Evolutionary conservation across 1,284 basidiomycete genomes (phyloP).

Genomic region (Agroathelia rolfsii): DNA sequence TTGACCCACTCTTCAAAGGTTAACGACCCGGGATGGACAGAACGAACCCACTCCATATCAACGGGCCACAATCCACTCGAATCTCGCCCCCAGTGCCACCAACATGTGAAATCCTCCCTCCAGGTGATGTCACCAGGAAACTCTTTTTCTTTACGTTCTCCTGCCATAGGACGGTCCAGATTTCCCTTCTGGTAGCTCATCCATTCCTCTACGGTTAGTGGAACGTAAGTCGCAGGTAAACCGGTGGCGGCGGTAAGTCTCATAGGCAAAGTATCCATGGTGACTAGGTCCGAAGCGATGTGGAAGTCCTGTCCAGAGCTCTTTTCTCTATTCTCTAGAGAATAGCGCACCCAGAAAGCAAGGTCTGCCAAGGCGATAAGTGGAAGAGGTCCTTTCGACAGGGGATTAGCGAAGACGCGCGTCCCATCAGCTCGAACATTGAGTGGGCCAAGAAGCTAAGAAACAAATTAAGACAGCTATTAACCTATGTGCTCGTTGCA

Average conservation of each 20-base stretch:
- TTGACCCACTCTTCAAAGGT: slow-evolving; percentile 19
- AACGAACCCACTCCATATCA: slow-evolving; percentile 33
- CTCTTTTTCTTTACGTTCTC: slow-evolving; percentile 18
- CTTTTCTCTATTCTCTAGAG: slow-evolving; percentile 15
- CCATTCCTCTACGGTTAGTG: slow-evolving; percentile 31
- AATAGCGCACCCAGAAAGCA: slow-evolving; percentile 19
- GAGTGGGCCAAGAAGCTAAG: slow-evolving; percentile 18
- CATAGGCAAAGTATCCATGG: slow-evolving; percentile 31
- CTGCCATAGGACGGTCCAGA: slow-evolving; percentile 25
- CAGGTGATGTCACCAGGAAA: slow-evolving; percentile 27
- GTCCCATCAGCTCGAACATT: slow-evolving; percentile 17
- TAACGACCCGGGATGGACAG: slow-evolving; percentile 23
- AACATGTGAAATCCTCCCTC: slow-evolving; percentile 30
- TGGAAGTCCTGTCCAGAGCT: slow-evolving; percentile 14
- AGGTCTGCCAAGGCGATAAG: slow-evolving; percentile 18
- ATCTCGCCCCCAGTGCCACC: slow-evolving; percentile 31
- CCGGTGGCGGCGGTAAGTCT: slow-evolving; percentile 37
- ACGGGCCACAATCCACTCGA: too few relatives aligned
- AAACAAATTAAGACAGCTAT: slow-evolving; percentile 10
- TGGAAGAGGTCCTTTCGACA: slow-evolving; percentile 13
- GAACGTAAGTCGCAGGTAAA: slow-evolving; percentile 26
- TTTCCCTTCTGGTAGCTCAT: slow-evolving; percentile 24
- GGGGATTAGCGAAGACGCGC: slow-evolving; percentile 16
- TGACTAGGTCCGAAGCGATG: slow-evolving; percentile 14
- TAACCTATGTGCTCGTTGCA: too few relatives aligned